Evolutionary conservation across 805 yeast species (phyloP), one percentile per base, ranked within the genome.

Genomic region (Lachancea thermotolerans): DNA sequence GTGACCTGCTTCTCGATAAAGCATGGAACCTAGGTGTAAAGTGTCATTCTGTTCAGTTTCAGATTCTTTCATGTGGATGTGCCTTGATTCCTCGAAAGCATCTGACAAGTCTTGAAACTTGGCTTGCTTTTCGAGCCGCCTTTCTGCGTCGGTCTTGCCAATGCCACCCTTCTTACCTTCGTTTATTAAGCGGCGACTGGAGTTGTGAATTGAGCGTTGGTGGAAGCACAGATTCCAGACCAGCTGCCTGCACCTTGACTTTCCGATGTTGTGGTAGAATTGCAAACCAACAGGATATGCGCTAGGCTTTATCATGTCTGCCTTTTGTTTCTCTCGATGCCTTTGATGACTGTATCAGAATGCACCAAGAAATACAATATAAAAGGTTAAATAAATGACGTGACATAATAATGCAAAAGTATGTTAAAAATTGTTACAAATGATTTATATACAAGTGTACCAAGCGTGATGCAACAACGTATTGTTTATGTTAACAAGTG

Each of bases 31-130:
- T 47, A 69, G 59, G 6, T 59, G 56, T 49, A 64, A 59, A 5
- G 64, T 55, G 46, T 72, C 76, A 50, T 70, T 72, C 21, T 55
- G 46, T 46, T 70, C 74, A 0, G 71, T 64, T 50, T 72, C 76
- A 2, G 74, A 70, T 46, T 66, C 66, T 35, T 65, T 62, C 41
- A 71, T 45, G 52, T 70, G 74, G 18, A 68, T 57, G 51, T 71
- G 53, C 25, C 35, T 29, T 15, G 50, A 46, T 11, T 40, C 43
- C 17, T 33, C 14, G 37, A 52, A 54, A 40, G 54, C 57, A 25
- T 51, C 50, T 2, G 48, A 46, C 25, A 49, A 16, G 29, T 53
- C 44, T 16, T 47, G 44, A 34, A 55, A 52, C 12, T 52, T 42
- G 5, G 55, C 50, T 41, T 55, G 50, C 12, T 51, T 44, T 25